phyloP scores from a whole-genome alignment of 495 filamentous ascomycete genomes.

The Lichina pygmaea region DNA sequence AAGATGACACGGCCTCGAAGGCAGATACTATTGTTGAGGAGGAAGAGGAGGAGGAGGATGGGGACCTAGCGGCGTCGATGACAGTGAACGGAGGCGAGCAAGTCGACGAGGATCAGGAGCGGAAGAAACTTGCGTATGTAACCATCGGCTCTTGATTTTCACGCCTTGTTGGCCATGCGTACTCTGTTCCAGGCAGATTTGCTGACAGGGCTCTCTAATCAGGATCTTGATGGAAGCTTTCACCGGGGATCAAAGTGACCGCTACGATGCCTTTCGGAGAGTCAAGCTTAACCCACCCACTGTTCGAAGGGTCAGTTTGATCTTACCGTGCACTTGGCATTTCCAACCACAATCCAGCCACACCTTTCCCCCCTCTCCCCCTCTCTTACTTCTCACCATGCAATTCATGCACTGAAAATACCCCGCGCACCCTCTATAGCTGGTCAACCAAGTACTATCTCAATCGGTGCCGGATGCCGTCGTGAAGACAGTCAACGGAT shows the following conservation, averaged over 20 bases:
- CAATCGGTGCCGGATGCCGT: conserved; percentile 63
- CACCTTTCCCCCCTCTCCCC: background rate
- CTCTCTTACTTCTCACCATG: background rate
- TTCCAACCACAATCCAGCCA: too few species aligned
- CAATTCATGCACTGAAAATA: background rate
- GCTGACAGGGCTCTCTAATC: background rate
- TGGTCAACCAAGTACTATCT: conserved; percentile 68
- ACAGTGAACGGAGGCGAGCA: conserved; percentile 32
- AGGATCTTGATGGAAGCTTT: conserved; percentile 46
- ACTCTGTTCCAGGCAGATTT: background rate
- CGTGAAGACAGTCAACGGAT: conserved; percentile 52
- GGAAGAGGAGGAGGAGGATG: conserved; percentile 33
- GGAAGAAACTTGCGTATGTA: conserved; percentile 33
- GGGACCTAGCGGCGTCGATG: conserved; percentile 26
- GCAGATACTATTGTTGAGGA: conserved; percentile 15
- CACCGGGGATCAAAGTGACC: conserved; percentile 33
- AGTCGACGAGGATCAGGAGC: conserved; percentile 37
- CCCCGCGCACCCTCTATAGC: conserved; percentile 12
- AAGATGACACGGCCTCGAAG: conserved; percentile 18
- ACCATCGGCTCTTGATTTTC: background rate
- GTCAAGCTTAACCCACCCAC: conserved; percentile 28
- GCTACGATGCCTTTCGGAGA: conserved; percentile 49
- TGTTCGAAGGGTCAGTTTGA: conserved; percentile 20
- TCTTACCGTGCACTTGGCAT: too few species aligned
- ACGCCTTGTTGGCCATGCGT: background rate